Conservation (phyloP, 2,329 filamentous ascomycete species). For the Coccinonectria pachysandricola region DNA sequence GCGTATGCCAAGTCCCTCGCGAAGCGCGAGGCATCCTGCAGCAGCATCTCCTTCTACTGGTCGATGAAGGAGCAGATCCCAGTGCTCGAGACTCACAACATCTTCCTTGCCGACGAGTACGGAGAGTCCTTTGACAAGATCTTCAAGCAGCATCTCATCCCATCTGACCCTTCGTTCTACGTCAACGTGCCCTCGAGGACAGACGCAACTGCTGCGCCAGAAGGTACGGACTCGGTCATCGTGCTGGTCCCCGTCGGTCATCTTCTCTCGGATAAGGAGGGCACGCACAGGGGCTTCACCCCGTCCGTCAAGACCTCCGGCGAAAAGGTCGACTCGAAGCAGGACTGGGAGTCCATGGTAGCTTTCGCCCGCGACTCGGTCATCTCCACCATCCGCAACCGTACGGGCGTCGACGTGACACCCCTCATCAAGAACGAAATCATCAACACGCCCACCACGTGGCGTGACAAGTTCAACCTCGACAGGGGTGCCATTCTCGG, state of each 20-base stretch:
- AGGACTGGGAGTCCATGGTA: conserved; percentile 48
- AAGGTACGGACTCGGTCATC: conserved; percentile 54
- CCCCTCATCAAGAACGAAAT: conserved; percentile 47
- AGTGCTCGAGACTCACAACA: conserved; percentile 61
- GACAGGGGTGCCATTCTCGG: conserved; percentile 67
- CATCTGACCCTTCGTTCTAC: conserved; percentile 62
- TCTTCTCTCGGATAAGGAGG: conserved; percentile 24
- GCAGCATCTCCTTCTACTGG: conserved; percentile 72
- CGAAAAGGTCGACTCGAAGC: neutral
- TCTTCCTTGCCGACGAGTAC: conserved; percentile 67
- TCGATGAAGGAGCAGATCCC: conserved; percentile 49
- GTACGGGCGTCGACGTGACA: conserved; percentile 45
- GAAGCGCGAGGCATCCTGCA: conserved; percentile 52
- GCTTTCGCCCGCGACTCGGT: conserved; percentile 47
- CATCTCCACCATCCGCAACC: conserved; percentile 47
- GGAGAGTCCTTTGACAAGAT: conserved; percentile 65
- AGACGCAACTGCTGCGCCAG: conserved; percentile 56
- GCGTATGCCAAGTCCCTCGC: conserved; percentile 29
- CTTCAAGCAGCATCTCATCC: conserved; percentile 59
- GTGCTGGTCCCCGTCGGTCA: conserved; percentile 66
- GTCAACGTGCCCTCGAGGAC: conserved; percentile 65
- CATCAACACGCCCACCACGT: conserved; percentile 55
- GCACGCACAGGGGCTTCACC: conserved; percentile 8
- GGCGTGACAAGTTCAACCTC: conserved; percentile 61
- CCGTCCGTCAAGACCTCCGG: too few species aligned